Base-by-base conservation (phyloP, 2,329 filamentous ascomycete genomes). In the Arthrinium puccinioides region DNA sequence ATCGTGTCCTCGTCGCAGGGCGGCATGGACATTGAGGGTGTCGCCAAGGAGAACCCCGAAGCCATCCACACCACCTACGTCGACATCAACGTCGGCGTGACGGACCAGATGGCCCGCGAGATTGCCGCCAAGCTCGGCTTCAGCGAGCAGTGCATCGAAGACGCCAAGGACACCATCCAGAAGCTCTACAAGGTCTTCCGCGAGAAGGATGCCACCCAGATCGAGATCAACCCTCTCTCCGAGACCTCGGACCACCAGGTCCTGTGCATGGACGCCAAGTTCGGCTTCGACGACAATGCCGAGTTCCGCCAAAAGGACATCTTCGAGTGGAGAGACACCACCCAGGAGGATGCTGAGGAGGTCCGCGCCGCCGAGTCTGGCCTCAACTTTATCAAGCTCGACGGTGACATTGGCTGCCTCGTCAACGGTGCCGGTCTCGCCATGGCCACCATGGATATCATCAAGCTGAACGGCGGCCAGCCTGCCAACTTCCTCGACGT, bases 391-490 rank as follows among this genome's bases (percentile, higher is more conserved):
- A 98, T 98, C 78, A 98, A 98, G 80, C 84, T 98, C 44, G 92
- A 97, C 61, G 92, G 92, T 62, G 92, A 98, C 63, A 98, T 98
- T 62, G 92, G 92, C 67, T 98, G 92, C 74, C 76, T 97, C 53
- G 92, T 98, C 72, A 98, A 98, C 72, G 92, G 92, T 63, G 92
- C 92, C 56, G 92, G 92, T 72, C 84, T 98, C 51, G 92, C 92
- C 69, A 98, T 98, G 92, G 92, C 92, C 47, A 98, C 92, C 63
- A 98, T 98, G 92, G 92, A 98, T 67, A 97, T 98, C 66, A 98
- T 98, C 79, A 97, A 98, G 81, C 79, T 98, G 47, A 98, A 97
- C 70, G 92, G 92, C 53, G 92, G 92, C 47, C 74, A 79, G 59
- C 92, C 92, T 45, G 92, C 92, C 54, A 98, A 98, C 80, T 98